These are phyloP conservation scores for Rhododendron williamsianum DNA, from an alignment of 148 eudicot genomes.

Conservation along the genomic window DNA sequence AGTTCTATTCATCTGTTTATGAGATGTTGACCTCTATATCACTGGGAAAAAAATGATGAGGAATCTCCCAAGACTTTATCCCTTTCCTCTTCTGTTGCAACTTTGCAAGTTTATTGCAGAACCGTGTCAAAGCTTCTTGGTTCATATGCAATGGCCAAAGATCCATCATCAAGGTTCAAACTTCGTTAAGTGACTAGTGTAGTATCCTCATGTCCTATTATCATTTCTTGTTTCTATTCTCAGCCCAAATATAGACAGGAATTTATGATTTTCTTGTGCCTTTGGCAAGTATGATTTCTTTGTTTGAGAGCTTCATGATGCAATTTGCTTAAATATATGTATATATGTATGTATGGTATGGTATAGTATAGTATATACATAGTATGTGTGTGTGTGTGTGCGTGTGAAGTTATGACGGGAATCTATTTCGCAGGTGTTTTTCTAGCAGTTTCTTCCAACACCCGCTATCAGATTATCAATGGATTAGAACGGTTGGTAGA, in stretches of 20 bases:
- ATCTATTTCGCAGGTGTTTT: conserved; percentile 53
- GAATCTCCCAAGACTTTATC: background rate
- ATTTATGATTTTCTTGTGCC: background rate
- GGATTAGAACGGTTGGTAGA: conserved; percentile 76
- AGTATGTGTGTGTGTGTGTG: too few relatives aligned
- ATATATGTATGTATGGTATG: too few relatives aligned
- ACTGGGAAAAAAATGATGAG: background rate
- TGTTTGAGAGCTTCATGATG: background rate
- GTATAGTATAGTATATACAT: too few relatives aligned
- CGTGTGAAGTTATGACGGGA: background rate
- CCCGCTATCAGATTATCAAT: conserved; percentile 74
- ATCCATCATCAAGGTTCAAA: background rate
- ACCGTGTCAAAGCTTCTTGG: background rate
- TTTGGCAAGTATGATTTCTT: background rate
- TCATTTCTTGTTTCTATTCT: background rate
- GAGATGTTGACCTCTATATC: background rate
- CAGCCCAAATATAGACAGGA: background rate
- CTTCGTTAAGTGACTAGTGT: background rate
- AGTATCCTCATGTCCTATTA: background rate
- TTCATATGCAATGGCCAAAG: background rate
- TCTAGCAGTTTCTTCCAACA: conserved; percentile 81
- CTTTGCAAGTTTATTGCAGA: background rate
- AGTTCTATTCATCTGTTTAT: background rate
- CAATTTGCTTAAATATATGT: background rate
- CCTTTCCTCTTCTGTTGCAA: background rate